Base-by-base conservation (phyloP, 495 filamentous ascomycete genomes). In the Lasiosphaeris hirsuta region DNA sequence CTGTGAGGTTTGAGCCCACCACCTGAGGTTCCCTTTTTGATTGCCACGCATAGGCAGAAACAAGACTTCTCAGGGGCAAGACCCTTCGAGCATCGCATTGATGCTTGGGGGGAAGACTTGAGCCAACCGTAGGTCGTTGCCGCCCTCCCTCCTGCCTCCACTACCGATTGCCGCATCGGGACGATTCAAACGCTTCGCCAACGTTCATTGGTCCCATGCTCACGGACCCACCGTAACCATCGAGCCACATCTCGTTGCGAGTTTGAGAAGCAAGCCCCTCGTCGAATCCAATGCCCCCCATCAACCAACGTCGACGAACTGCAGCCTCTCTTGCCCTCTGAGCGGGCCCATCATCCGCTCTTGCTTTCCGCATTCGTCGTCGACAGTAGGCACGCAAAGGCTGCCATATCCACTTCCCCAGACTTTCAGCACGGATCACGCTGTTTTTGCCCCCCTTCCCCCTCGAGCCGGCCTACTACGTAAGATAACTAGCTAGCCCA, bases 191-290 rank as follows among this genome's bases (percentile, higher is more conserved):
- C 15, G 34, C 10, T 7, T 18, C 2, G 23, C 17, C 7, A 9
- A 0, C 0, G n/a, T 13, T 60, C 40, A 38, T 60, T 55, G 53
- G 54, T 13, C 13, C 10, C 14, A 13, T 35, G 37, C 30, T 36
- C 19, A 18, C 11, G 11, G 37, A 36, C 14, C 37, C 45, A 17
- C 44, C 19, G 14, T 35, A 11, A 37, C 34, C 33, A 36, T 14
- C 55, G 59, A 58, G 59, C 56, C 60, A 43, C 50, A 59, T 59
- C 46, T 43, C 39, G 56, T 41, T 14, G 39, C 54, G 34, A 42
- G 50, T 62, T 57, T 61, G 37, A 52, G 59, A 56, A 17, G 37
- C 33, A 9, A 23, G 23, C 49, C 49, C 49, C 49, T 51, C 49
- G 49, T 51, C 4, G n/a, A 30, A 15, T 51, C 36, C 39, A 11